Base-by-base conservation (phyloP, 768 basidiomycete species). In the Pisolithus microcarpus region DNA sequence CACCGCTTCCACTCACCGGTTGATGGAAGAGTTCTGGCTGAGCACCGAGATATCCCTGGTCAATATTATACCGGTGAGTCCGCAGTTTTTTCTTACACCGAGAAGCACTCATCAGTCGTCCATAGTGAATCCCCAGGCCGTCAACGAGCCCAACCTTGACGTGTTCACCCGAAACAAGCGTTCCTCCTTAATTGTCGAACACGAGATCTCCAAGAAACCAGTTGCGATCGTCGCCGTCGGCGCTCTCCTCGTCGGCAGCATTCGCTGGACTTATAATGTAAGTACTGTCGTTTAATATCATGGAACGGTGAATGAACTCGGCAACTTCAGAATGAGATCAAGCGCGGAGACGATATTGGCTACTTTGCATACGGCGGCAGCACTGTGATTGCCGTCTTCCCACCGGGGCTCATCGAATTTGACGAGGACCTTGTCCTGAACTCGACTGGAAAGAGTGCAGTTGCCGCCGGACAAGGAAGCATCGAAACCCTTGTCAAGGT, bases 341-440 rank as follows among this genome's bases (percentile, higher is more conserved):
- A 79, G 43, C 79, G 79, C 51, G 87, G 86, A 40, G 81, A 84
- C 30, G 80, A 84, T 65, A 71, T 84, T 0, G 82, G 82, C 53
- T 74, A 77, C 57, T 84, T 83, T 56, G 77, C 82, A 24, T 90
- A 89, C 60, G 88, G 87, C 1, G 87, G 87, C n/a, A 85, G 83
- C 57, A 89, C 87, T 2, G 55, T 82, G 30, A 75, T 87, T 26
- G 72, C 63, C 18, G 61, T 87, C 16, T 85, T 85, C 65, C 81
- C 83, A 3, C 68, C 67, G 30, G 75, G 76, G 21, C 59, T 75
- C 4, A 64, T 78, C 38, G 61, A 74, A 72, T 82, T 81, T 54
- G 85, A 88, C 56, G 64, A 72, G 5, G 87, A 91, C 62, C 61
- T 91, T 44, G 55, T 80, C 24, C 53, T 61, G 37, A 79, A 79